A percentile compares a stretch with the other conserved stretches of the same genome.
Evolutionary conservation across 805 yeast genomes (phyloP).

Genomic region (Candida oleophila): DNA sequence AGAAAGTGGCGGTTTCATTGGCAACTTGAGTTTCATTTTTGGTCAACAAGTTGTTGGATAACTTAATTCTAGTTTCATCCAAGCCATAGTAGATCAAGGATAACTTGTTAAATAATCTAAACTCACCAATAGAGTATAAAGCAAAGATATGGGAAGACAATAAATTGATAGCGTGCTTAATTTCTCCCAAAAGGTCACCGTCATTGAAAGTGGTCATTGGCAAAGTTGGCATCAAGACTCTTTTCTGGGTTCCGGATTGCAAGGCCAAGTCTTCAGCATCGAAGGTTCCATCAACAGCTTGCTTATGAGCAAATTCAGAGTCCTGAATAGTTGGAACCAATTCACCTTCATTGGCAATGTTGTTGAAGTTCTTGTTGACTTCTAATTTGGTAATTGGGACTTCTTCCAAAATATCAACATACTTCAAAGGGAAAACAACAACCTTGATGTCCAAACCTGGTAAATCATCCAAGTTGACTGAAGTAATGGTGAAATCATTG

Average conservation of each 20-base stretch:
- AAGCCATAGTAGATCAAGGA: conserved; percentile 52
- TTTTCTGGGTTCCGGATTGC: background rate
- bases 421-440: conserved; percentile 61
- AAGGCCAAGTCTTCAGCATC: conserved; percentile 8
- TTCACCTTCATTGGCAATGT: conserved; percentile 20
- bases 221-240: conserved; percentile 45
- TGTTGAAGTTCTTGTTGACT: conserved; percentile 27
- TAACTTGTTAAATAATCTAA: conserved; percentile 58
- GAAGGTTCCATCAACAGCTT: conserved; percentile 16
- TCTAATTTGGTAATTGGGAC: conserved; percentile 34
- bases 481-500: conserved; percentile 60
- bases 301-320: conserved; percentile 24
- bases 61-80: conserved; percentile 56
- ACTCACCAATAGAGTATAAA: conserved; percentile 69
- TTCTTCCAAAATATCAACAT: conserved; percentile 45
- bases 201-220: conserved; percentile 48
- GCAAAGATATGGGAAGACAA: conserved; percentile 66
- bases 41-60: conserved; percentile 52
- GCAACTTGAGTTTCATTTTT: conserved; percentile 49
- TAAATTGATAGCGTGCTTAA: conserved; percentile 54
- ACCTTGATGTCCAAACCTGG: conserved; percentile 55
- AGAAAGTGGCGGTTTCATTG: conserved; percentile 48
- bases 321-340: conserved; percentile 33
- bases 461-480: conserved; percentile 58
- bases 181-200: conserved; percentile 48